Evolutionary conservation across 169 alveolate genomes (phyloP).

Genomic region (Cryptosporidium parvum): DNA sequence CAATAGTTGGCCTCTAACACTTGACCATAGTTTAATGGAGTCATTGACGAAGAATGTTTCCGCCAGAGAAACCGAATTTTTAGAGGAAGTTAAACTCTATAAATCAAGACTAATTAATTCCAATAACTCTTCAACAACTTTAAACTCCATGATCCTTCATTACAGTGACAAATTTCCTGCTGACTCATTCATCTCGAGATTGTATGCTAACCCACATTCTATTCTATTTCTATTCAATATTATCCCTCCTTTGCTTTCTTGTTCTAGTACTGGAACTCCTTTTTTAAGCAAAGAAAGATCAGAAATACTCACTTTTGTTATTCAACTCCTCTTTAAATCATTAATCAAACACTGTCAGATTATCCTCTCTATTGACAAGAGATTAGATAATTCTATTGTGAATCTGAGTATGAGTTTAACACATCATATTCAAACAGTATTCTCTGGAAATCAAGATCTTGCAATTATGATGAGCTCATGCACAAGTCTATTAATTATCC

Average conservation of each 20-base stretch:
- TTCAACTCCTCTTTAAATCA: conserved; percentile 47
- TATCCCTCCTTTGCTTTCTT: conserved; percentile 31
- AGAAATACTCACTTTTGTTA: conserved; percentile 1
- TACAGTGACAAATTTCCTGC: conserved; percentile 40
- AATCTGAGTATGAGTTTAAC: conserved; percentile 44
- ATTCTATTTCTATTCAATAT: conserved; percentile 51
- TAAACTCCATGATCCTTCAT: conserved; percentile 11
- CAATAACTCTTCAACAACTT: not conserved
- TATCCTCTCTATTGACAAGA: conserved; percentile 5
- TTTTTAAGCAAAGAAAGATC: not conserved
- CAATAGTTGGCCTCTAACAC: conserved; percentile 30
- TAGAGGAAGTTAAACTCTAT: conserved; percentile 38
- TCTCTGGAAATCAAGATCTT: conserved; percentile 10
- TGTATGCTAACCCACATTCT: conserved; percentile 43
- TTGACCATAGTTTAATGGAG: conserved; percentile 29
- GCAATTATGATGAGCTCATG: conserved; percentile 36
- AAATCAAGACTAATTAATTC: not conserved
- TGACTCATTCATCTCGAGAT: conserved; percentile 39
- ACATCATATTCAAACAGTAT: conserved; percentile 24
- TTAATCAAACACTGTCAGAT: conserved; percentile 11
- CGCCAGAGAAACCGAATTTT: conserved; percentile 47
- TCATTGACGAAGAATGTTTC: conserved; percentile 51
- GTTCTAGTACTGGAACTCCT: not conserved
- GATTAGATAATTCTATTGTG: conserved; percentile 14
- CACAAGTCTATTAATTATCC: conserved; percentile 36